Percentiles rank a stretch among this genome's conserved stretches.
phyloP scores from a whole-genome alignment of 495 filamentous ascomycete species.

The Penicillium bovifimosum region DNA sequence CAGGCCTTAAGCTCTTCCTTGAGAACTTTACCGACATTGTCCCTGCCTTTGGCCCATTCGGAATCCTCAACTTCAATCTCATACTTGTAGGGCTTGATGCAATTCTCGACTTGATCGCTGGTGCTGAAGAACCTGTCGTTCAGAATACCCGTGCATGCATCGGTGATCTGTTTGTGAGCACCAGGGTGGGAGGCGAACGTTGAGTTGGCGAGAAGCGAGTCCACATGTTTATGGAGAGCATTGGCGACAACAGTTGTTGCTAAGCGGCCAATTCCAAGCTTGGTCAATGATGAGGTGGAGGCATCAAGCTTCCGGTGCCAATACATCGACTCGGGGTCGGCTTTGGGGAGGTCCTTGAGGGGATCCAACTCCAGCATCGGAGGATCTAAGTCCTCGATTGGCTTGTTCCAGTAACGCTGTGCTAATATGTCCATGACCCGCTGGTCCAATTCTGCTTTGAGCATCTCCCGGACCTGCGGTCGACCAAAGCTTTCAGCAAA shows the following conservation, averaged over 20 bases:
- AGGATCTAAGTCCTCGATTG: conserved; percentile 66
- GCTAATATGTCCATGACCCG: conserved; percentile 93
- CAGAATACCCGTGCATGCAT: conserved; percentile 80
- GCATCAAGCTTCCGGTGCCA: conserved; percentile 96
- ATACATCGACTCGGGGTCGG: conserved; percentile 74
- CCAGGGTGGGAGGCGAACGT: conserved; percentile 88
- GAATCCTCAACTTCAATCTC: conserved; percentile 88
- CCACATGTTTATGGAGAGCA: conserved; percentile 80
- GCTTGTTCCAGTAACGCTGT: conserved; percentile 95
- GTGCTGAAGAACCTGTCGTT: conserved; percentile 95
- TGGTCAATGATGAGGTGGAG: conserved; percentile 81
- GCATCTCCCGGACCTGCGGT: conserved; percentile 76
- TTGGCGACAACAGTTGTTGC: conserved; percentile 86
- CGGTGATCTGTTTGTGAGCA: conserved; percentile 82
- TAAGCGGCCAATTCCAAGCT: conserved; percentile 85
- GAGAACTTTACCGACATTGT: conserved; percentile 68
- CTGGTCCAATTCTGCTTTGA: conserved; percentile 92
- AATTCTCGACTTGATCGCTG: conserved; percentile 97
- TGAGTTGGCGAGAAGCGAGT: conserved; percentile 67
- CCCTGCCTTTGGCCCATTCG: conserved; percentile 80
- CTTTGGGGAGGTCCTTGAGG: conserved; percentile 71
- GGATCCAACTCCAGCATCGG: conserved; percentile 63
- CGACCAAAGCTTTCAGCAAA: conserved; percentile 88
- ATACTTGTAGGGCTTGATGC: conserved; percentile 98
- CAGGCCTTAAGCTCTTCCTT: conserved; percentile 80